phyloP scores from a whole-genome alignment of 805 yeast genomes.

The Metschnikowia corniflorae region DNA sequence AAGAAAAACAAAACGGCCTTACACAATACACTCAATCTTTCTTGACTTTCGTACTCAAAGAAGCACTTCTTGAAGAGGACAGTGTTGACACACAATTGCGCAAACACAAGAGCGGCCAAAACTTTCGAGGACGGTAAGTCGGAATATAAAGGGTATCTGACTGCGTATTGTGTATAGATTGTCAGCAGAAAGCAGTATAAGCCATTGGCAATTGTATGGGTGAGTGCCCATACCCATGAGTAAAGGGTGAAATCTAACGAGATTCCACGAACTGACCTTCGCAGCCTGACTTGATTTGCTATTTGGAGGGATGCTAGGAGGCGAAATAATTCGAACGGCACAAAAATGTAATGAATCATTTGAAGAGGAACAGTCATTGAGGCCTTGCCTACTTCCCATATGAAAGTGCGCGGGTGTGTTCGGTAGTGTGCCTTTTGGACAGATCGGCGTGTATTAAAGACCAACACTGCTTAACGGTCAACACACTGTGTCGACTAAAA shows the following conservation, averaged over 20 bases:
- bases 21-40: constrained; percentile 13
- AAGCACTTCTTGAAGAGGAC: constrained; percentile 3
- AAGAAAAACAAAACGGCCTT: constrained; percentile 4
- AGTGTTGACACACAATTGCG: constrained; percentile 1
- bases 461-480: no score
- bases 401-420: no score
- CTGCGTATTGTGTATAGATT: constrained; percentile 8
- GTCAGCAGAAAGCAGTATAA: constrained; percentile 10
- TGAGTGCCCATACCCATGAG: constrained; percentile 11
- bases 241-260: constrained; percentile 15
- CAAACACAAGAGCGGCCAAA: background rate
- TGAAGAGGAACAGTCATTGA: no score
- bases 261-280: constrained; percentile 6
- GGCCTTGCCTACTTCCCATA: no score
- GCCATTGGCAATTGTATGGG: constrained; percentile 8
- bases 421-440: no score
- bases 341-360: no score
- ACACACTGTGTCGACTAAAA: no score
- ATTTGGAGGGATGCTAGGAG: constrained; percentile 5
- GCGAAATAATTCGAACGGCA: constrained; percentile 10
- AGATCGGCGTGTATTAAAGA: no score
- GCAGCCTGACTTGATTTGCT: constrained; percentile 2
- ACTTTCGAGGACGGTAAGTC: constrained; percentile 1
- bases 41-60: constrained; percentile 5
- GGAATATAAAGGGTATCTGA: constrained; percentile 14